Conservation (phyloP, 2,329 filamentous ascomycete species). For the Chaetoscypha palmicola region DNA sequence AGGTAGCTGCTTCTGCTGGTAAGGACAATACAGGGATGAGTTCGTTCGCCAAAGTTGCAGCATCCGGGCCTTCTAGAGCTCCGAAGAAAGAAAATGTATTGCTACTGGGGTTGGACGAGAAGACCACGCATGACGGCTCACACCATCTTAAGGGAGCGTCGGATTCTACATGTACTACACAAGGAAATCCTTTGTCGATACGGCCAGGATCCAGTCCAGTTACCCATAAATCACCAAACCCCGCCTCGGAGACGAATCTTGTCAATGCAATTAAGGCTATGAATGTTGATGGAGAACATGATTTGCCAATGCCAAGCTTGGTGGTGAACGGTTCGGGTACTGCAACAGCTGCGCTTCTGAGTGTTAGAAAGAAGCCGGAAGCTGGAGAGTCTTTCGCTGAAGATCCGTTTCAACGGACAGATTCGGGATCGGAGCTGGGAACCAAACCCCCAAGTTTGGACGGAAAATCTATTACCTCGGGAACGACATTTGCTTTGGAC, state of each 20-base stretch:
- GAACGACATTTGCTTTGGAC: conserved; percentile 90
- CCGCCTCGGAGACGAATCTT: conserved; percentile 22
- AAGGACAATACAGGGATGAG: conserved; percentile 33
- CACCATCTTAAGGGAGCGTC: conserved; percentile 8
- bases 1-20: conserved; percentile 45
- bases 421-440: conserved; percentile 56
- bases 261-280: conserved; percentile 30
- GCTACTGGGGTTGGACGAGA: conserved; percentile 9
- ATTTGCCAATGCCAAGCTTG: conserved; percentile 27
- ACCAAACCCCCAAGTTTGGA: conserved; percentile 87
- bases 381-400: conserved; percentile 25
- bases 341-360: conserved; percentile 8
- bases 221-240: conserved; percentile 1
- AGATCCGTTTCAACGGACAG: conserved; percentile 38
- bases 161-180: conserved; percentile 3
- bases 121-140: conserved; percentile 4
- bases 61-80: conserved; percentile 28
- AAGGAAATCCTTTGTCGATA: conserved; percentile 15
- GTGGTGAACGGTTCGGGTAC: conserved; percentile 32
- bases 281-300: conserved; percentile 16
- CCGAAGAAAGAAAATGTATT: conserved; percentile 23
- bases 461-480: conserved; percentile 89
- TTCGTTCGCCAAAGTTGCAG: conserved; percentile 27
- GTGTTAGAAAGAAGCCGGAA: conserved; percentile 20
- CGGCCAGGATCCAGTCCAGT: conserved; percentile 31